Evolutionary conservation across 1,139 yeast species (phyloP).

Genomic region (Neolecta irregularis): DNA sequence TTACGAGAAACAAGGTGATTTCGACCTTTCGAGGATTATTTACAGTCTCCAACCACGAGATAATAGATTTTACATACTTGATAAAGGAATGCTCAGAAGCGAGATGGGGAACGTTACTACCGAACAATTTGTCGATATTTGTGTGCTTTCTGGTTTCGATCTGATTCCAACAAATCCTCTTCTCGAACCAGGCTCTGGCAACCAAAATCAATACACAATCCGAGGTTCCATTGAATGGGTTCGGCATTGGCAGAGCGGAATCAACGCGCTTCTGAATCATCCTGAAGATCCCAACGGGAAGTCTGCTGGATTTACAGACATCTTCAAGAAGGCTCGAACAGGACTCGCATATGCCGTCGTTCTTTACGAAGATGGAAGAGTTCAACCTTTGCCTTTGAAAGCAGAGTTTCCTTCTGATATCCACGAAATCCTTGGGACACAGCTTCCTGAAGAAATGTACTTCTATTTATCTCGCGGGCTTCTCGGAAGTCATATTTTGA

Average conservation of each 20-base stretch:
- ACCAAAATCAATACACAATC: constrained; percentile 24
- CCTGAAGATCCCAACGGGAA: constrained; percentile 36
- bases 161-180: constrained; percentile 54
- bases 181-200: constrained; percentile 26
- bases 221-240: constrained; percentile 32
- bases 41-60: constrained; percentile 48
- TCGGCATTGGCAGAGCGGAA: constrained; percentile 32
- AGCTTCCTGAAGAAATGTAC: constrained; percentile 73
- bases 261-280: constrained; percentile 22
- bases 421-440: constrained; percentile 69
- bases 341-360: constrained; percentile 52
- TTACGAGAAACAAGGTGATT: constrained; percentile 50
- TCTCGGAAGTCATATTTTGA: constrained; percentile 47
- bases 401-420: constrained; percentile 53
- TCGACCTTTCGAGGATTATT: constrained; percentile 49
- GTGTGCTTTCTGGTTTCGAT: constrained; percentile 39
- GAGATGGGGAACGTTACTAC: constrained; percentile 43
- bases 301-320: constrained; percentile 14
- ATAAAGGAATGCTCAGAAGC: constrained; percentile 13
- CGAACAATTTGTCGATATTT: constrained; percentile 49
- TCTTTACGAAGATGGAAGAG: constrained; percentile 50
- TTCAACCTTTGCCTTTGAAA: constrained; percentile 39
- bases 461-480: constrained; percentile 73
- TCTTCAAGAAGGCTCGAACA: constrained; percentile 20
- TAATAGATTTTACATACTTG: constrained; percentile 26